Base-by-base conservation (phyloP, 768 basidiomycete species). In the Hortiboletus campestris region DNA sequence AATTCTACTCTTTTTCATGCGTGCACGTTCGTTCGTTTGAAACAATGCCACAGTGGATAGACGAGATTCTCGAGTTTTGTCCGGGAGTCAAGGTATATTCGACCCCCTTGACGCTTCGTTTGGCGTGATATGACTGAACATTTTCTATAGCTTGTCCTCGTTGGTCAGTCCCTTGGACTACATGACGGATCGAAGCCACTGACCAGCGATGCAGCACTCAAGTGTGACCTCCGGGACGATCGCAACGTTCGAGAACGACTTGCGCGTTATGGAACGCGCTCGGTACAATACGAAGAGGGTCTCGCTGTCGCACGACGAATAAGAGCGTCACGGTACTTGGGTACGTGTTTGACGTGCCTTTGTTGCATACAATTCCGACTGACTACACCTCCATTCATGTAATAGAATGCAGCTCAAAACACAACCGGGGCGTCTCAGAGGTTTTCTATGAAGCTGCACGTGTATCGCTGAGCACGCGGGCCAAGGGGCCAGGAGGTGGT, bases 201-300 rank as follows among this genome's bases (percentile, higher is more conserved):
- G 46, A 65, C 56, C 9, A 10, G 46, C 55, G 56, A 28, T 29
- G 38, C 51, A 93, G 96, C 96, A 11, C 80, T 97, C 38, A 98
- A 98, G 76, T 98, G 96, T 63, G 96, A 98, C 73, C 80, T 98
- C 40, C 80, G 96, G 48, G 94, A 97, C 53, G 96, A 98, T 66
- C 77, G 76, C 13, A 75, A 79, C 8, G 81, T 87, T 20, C 80
- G 79, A 66, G 90, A 91, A 46, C 83, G 87, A 50, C 77, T 98
- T 48, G 82, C 83, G 40, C 81, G 87, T 50, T 84, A 85, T 61
- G 83, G 84, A 12, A 74, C 78, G 61, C 85, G 85, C 58, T 81
- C 91, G 6, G 85, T 97, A 28, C 85, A 92, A 63, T 98, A 98
- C 62, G 95, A 98, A 61, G 89, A 97, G 63, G 96, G 95, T 1